Evolutionary conservation across 1,139 yeast species (phyloP), one percentile per base, ranked within the genome.

Genomic region (Suzukiozyma palmioleophila): DNA sequence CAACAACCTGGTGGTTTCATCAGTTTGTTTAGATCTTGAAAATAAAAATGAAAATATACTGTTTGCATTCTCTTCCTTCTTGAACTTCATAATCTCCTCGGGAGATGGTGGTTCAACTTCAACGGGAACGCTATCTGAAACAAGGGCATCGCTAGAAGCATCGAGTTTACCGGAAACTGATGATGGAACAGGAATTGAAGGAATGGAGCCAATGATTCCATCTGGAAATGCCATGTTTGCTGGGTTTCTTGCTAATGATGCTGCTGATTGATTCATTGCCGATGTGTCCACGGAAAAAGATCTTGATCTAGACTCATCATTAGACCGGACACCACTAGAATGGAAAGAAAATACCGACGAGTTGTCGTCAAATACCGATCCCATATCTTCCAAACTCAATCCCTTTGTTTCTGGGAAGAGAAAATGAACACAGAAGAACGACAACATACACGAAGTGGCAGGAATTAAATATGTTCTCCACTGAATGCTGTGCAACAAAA

Each of bases 391-490:
- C 36, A 76, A 61, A 43, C 70, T 70, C 24, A 74, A 66, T 2
- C 81, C 81, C 45, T 73, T 70, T 11, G 81, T 76, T 52, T 76
- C 81, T 0, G 81, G 81, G 53, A 74, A 75, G 34, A 69, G 64
- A 41, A 60, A 59, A 44, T 66, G 60, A 39, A 74, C 80, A 41
- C 84, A 68, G 39, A 84, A 73, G 43, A 70, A 65, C 3, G 96
- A 86, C 36, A 82, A 60, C 29, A 80, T 65, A 62, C 96, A 88
- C 31, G 86, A 84, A 22, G 74, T 58, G 1, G 94, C 92, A 42
- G 92, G 96, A 41, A 89, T 76, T 48, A 89, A 65, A 59, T 89
- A 89, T 33, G 94, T 74, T 44, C 80, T 73, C 95, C 96, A 89
- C 32, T 76, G 73, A 51, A 89, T 85, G 8, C 62, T 42, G 51